Evolutionary conservation across 768 basidiomycete genomes (phyloP).

Genomic region (Agaricus blazei): DNA sequence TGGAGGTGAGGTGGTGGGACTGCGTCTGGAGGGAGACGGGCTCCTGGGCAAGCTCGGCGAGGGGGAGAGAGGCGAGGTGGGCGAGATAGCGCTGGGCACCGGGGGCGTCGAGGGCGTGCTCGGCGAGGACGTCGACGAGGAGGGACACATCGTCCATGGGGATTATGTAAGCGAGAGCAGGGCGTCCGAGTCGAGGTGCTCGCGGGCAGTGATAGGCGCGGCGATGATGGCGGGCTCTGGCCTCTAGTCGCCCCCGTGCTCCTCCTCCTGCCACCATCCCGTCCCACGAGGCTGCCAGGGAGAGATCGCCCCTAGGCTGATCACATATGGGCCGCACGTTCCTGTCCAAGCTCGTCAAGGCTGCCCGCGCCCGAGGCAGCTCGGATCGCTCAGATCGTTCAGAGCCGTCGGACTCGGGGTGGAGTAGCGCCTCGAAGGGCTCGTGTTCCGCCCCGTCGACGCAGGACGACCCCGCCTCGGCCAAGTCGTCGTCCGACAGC

Average conservation of each 20-base stretch:
- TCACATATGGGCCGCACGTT: conserved; percentile 10
- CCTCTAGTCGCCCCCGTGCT: no score
- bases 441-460: not conserved
- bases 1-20: conserved; percentile 81
- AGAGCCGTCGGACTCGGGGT: no score
- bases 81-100: conserved; percentile 51
- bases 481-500: not conserved
- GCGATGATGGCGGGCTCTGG: no score
- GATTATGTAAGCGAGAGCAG: not conserved
- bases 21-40: conserved; percentile 79
- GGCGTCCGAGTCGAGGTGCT: no score
- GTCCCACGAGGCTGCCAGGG: no score
- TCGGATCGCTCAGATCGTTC: not conserved
- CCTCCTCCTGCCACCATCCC: no score
- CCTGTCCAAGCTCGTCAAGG: conserved; percentile 8
- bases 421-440: not conserved
- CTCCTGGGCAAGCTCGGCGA: conserved; percentile 66
- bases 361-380: not conserved
- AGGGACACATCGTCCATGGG: conserved; percentile 21
- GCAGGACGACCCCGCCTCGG: not conserved
- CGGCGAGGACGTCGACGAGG: conserved; percentile 27
- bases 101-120: conserved; percentile 19
- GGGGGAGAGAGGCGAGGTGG: conserved; percentile 58
- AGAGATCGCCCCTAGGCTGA: no score
- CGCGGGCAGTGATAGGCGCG: no score